phyloP scores from a whole-genome alignment of 768 basidiomycete genomes.

The Dictyophora rubrovolvata region DNA sequence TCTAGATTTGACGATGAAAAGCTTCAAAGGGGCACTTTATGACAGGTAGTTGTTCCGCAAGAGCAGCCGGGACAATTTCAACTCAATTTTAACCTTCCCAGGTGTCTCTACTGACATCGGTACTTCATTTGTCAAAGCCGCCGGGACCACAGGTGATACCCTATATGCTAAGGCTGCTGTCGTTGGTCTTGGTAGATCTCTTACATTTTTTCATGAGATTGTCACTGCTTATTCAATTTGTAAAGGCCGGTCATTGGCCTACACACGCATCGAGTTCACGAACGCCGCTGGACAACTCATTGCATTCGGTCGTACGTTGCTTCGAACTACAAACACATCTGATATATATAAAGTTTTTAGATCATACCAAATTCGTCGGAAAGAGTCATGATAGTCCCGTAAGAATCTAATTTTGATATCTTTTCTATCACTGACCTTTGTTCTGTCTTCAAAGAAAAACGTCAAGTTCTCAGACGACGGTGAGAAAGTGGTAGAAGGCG shows the following conservation, averaged over 20 bases:
- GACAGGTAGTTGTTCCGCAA: conserved; percentile 36
- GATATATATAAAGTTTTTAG: conserved; percentile 25
- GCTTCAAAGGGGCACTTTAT: conserved; percentile 74
- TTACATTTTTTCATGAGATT: background rate
- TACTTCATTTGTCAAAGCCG: conserved; percentile 68
- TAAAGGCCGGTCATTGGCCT: conserved; percentile 68
- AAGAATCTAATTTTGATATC: conserved; percentile 28
- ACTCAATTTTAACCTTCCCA: background rate
- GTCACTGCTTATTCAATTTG: background rate
- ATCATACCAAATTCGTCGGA: conserved; percentile 80
- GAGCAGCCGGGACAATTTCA: background rate
- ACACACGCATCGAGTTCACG: conserved; percentile 71
- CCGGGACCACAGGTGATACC: conserved; percentile 59
- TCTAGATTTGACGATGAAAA: background rate
- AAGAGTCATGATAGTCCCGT: conserved; percentile 44
- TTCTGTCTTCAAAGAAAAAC: conserved; percentile 39
- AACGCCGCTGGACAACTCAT: conserved; percentile 55
- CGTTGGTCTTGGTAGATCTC: conserved; percentile 52
- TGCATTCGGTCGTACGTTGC: conserved; percentile 66
- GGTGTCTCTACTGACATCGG: conserved; percentile 74
- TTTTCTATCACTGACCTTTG: background rate
- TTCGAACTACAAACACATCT: background rate
- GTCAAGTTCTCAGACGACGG: conserved; percentile 75
- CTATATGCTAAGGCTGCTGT: conserved; percentile 55
- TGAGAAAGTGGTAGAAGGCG: conserved; percentile 55